Conservation (phyloP, 495 filamentous ascomycete species). For the Entonaema liquescens region DNA sequence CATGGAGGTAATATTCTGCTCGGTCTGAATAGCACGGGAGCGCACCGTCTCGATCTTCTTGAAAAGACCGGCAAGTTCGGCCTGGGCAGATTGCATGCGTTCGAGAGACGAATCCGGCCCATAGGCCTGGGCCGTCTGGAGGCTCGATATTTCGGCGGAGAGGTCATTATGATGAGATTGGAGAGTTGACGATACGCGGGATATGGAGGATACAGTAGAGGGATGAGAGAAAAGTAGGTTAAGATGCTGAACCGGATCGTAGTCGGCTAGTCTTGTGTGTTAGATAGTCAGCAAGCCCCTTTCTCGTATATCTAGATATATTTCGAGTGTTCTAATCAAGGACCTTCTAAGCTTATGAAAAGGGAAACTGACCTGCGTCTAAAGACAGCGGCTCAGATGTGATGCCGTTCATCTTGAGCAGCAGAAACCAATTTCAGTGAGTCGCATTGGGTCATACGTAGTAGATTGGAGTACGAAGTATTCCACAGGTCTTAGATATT, state of each 20-base stretch:
- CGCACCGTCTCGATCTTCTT: slow-evolving; percentile 95
- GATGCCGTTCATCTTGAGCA: slow-evolving; percentile 55
- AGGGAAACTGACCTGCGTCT: slow-evolving; percentile 56
- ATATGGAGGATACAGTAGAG: slow-evolving; percentile 82
- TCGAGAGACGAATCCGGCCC: slow-evolving; percentile 87
- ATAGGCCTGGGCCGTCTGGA: slow-evolving; percentile 82
- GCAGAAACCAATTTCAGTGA: slow-evolving; percentile 1
- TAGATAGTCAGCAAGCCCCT: slow-evolving; percentile 38
- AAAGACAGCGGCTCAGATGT: slow-evolving; percentile 53
- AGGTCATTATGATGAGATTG: slow-evolving; percentile 84
- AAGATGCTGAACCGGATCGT: slow-evolving; percentile 91
- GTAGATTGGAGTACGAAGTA: background rate
- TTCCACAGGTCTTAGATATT: background rate
- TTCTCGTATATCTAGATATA: slow-evolving; percentile 8
- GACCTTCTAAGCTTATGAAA: background rate
- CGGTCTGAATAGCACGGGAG: slow-evolving; percentile 86
- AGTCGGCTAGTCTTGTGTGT: slow-evolving; percentile 72
- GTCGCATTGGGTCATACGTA: slow-evolving; percentile 20
- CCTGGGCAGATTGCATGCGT: slow-evolving; percentile 88
- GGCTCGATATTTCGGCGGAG: slow-evolving; percentile 76
- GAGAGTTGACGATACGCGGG: slow-evolving; percentile 74
- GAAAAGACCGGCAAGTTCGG: slow-evolving; percentile 88
- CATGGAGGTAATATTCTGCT: slow-evolving; percentile 97
- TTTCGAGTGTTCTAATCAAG: background rate
- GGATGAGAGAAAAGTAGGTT: slow-evolving; percentile 95